Percentiles rank a stretch among this genome's conserved stretches.
These are phyloP conservation scores for Myxozyma geophila DNA, from an alignment of 805 yeast species.

Conservation along the genomic window DNA sequence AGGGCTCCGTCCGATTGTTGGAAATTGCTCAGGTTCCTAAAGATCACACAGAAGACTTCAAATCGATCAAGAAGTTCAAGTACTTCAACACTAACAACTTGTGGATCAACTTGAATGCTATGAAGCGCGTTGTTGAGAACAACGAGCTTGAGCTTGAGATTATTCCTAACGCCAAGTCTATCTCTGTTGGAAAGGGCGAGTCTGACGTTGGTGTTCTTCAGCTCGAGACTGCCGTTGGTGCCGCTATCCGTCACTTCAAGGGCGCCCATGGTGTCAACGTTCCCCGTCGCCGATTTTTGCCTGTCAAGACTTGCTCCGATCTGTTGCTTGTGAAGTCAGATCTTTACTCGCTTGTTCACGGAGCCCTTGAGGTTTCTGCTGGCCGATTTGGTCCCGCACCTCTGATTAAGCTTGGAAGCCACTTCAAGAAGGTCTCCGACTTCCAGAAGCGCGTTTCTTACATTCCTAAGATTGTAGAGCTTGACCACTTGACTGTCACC, in stretches of 20 bases:
- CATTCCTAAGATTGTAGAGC: constrained; percentile 94
- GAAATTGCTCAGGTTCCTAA: constrained; percentile 99
- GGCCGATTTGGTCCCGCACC: constrained; percentile 90
- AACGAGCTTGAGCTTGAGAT: constrained; percentile 87
- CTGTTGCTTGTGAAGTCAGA: constrained; percentile 93
- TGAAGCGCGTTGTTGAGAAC: constrained; percentile 86
- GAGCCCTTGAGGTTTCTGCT: constrained; percentile 82
- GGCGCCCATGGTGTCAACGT: constrained; percentile 98
- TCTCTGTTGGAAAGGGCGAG: constrained; percentile 52
- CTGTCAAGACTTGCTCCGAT: constrained; percentile 97
- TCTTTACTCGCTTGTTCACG: constrained; percentile 86
- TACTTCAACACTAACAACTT: constrained; percentile 97
- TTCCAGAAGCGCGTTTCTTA: constrained; percentile 90
- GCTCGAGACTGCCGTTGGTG: constrained; percentile 98
- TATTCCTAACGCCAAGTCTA: constrained; percentile 90
- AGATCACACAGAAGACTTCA: constrained; percentile 97
- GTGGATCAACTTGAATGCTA: constrained; percentile 95
- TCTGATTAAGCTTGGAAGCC: constrained; percentile 92
- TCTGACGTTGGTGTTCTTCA: constrained; percentile 73
- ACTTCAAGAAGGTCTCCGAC: constrained; percentile 91
- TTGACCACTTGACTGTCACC: constrained; percentile 95
- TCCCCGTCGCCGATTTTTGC: constrained; percentile 96
- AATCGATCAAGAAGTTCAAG: constrained; percentile 95
- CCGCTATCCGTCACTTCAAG: constrained; percentile 93
- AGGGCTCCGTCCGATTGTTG: constrained; percentile 89